Conservation (phyloP, 73 alveolate genomes). For the Uronychia binucleata region DNA sequence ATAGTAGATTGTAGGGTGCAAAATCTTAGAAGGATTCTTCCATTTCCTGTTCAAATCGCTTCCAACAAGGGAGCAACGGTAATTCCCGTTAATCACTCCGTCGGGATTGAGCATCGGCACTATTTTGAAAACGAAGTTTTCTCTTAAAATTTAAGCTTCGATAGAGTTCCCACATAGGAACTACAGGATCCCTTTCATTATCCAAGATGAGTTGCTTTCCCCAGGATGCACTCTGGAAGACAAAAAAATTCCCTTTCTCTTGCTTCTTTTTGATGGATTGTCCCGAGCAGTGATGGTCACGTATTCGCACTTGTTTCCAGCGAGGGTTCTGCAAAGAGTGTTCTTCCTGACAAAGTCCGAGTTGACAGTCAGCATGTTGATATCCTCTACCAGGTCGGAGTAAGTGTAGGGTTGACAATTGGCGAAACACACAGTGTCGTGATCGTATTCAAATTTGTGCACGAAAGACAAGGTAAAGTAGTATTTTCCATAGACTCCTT, state of each 20-base stretch:
- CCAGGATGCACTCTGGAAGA: constrained; percentile 92
- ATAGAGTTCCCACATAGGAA: constrained; percentile 70
- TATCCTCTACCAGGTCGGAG: constrained; percentile 76
- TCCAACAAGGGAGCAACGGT: constrained; percentile 92
- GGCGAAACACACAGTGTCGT: constrained; percentile 96
- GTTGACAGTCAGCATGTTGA: constrained; percentile 52
- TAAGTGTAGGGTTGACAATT: constrained; percentile 95
- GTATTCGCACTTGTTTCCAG: constrained; percentile 81
- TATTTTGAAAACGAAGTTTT: constrained; percentile 80
- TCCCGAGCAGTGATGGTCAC: constrained; percentile 56
- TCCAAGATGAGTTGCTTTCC: constrained; percentile 89
- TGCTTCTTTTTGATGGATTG: background rate
- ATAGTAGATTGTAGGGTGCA: constrained; percentile 88
- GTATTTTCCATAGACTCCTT: constrained; percentile 51
- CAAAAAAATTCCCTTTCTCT: constrained; percentile 54
- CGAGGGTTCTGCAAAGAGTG: constrained; percentile 80
- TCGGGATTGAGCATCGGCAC: constrained; percentile 97
- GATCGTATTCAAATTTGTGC: constrained; percentile 80
- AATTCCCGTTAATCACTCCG: constrained; percentile 95
- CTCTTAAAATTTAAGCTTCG: constrained; percentile 82
- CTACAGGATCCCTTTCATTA: constrained; percentile 84
- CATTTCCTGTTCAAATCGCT: constrained; percentile 93
- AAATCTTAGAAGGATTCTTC: constrained; percentile 83
- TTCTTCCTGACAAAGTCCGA: constrained; percentile 53
- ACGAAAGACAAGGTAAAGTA: constrained; percentile 90